These are phyloP conservation scores for Chaetomium globosum DNA, from an alignment of 2,329 filamentous ascomycete species.

Conservation along the genomic window DNA sequence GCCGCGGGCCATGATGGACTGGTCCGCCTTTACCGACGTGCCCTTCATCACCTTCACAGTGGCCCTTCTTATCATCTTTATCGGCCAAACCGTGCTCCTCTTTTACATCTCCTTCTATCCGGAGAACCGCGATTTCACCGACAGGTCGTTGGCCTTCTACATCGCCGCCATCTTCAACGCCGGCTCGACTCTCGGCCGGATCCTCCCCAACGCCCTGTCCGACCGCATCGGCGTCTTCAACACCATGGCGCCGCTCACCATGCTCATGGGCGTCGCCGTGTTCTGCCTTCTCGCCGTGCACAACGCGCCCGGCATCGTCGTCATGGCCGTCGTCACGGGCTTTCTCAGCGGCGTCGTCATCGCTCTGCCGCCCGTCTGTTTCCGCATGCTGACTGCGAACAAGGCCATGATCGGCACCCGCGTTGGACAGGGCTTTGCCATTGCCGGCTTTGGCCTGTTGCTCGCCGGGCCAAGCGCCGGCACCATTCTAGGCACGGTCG, in stretches of 20 bases:
- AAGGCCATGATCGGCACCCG: constrained; percentile 48
- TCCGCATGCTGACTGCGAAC: constrained; percentile 46
- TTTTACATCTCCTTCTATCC: not conserved
- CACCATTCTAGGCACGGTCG: constrained; percentile 32
- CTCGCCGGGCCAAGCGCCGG: constrained; percentile 37
- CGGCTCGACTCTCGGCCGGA: constrained; percentile 46
- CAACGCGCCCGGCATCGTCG: constrained; percentile 42
- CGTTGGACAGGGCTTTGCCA: constrained; percentile 45
- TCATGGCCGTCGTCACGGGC: constrained; percentile 44
- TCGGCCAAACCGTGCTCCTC: not conserved
- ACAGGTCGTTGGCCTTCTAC: constrained; percentile 46
- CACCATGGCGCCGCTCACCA: constrained; percentile 39
- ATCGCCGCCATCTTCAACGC: constrained; percentile 48
- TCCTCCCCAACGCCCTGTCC: constrained; percentile 44
- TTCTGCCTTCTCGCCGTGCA: constrained; percentile 45
- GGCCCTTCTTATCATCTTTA: not conserved
- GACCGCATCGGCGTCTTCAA: constrained; percentile 46
- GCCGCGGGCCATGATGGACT: not conserved
- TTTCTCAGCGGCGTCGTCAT: constrained; percentile 50
- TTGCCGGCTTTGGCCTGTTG: constrained; percentile 42
- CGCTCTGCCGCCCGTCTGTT: constrained; percentile 46
- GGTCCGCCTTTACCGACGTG: not conserved
- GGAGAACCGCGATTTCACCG: constrained; percentile 26
- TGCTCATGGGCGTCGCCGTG: constrained; percentile 42
- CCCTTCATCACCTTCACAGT: not conserved